Percentiles rank a stretch among this genome's conserved stretches.
Evolutionary conservation across 1,284 basidiomycete genomes (phyloP).

Genomic region (Phylloboletellus chloephorus): DNA sequence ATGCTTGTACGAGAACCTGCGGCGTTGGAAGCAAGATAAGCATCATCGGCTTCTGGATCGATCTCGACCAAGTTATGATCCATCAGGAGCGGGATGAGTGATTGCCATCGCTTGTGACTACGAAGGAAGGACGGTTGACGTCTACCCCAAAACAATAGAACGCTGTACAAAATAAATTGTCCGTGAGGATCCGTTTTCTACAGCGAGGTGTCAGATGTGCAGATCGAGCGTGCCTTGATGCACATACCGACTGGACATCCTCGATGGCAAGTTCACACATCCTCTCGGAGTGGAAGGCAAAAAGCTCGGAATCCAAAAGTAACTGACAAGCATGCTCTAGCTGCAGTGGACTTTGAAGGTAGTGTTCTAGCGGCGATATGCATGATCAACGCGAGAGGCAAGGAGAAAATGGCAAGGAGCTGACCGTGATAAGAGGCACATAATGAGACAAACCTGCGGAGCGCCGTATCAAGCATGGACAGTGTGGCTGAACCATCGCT

Average conservation of each 20-base stretch:
- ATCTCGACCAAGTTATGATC: conserved; percentile 70
- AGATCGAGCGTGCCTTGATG: not conserved
- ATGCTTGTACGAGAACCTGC: conserved; percentile 36
- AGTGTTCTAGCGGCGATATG: conserved; percentile 54
- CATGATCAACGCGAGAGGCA: conserved; percentile 12
- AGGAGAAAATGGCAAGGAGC: conserved; percentile 26
- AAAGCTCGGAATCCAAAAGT: conserved; percentile 78
- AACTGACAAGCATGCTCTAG: conserved; percentile 74
- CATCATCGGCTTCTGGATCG: conserved; percentile 60
- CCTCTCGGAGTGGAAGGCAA: conserved; percentile 81
- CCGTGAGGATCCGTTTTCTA: conserved; percentile 87
- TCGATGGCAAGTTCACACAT: conserved; percentile 77
- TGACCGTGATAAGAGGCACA: conserved; percentile 82
- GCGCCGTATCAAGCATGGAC: conserved; percentile 68
- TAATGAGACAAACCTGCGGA: conserved; percentile 72
- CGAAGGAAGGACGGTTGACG: conserved; percentile 67
- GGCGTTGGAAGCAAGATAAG: conserved; percentile 36
- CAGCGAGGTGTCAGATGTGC: conserved; percentile 7
- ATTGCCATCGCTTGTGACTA: conserved; percentile 75
- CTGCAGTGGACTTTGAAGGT: conserved; percentile 74
- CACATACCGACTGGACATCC: conserved; percentile 62
- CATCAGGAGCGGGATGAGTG: conserved; percentile 77
- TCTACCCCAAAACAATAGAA: conserved; percentile 74
- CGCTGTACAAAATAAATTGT: conserved; percentile 75
- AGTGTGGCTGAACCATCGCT: conserved; percentile 58